Percentiles rank a stretch among this genome's conserved stretches.
Conservation (phyloP, 306 rosid species). For the Fagus crenata region DNA sequence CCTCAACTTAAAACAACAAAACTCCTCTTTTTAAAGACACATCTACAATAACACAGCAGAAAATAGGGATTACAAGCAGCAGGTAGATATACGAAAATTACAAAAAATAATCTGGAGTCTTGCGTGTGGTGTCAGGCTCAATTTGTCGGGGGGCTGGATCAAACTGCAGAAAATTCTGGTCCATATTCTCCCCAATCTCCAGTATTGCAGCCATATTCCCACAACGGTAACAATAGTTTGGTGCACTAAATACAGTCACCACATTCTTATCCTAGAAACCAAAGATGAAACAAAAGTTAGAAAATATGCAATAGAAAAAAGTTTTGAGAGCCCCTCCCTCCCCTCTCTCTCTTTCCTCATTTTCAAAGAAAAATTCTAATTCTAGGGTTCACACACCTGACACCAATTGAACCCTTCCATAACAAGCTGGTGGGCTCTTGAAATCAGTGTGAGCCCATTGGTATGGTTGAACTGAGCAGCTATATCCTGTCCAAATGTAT, state of each 20-base stretch:
- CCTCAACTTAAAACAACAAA: slow-evolving; percentile 56
- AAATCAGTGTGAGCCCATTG: slow-evolving; percentile 89
- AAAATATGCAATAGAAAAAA: slow-evolving; percentile 8
- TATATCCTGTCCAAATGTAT: slow-evolving; percentile 97
- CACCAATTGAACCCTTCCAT: slow-evolving; percentile 99
- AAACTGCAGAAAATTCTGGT: slow-evolving; percentile 97
- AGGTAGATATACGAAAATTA: slow-evolving; percentile 50
- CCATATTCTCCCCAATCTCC: slow-evolving; percentile 97
- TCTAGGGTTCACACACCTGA: slow-evolving; percentile 57
- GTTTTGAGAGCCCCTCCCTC: not conserved
- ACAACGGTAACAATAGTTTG: slow-evolving; percentile 94
- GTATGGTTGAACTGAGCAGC: slow-evolving; percentile 93
- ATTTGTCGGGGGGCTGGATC: slow-evolving; percentile 99
- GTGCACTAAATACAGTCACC: slow-evolving; percentile 97
- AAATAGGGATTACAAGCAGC: slow-evolving; percentile 64
- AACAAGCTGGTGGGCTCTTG: slow-evolving; percentile 99
- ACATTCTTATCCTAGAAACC: slow-evolving; percentile 85
- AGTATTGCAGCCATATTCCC: slow-evolving; percentile 99
- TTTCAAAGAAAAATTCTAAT: not conserved
- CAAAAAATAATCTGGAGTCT: slow-evolving; percentile 99
- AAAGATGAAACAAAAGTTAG: slow-evolving; percentile 29
- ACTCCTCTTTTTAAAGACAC: slow-evolving; percentile 60
- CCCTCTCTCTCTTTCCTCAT: too few species aligned
- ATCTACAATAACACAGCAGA: slow-evolving; percentile 64
- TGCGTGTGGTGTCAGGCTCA: slow-evolving; percentile 95